These are phyloP conservation scores for Poa annua DNA, from an alignment of 176 grass and related monocot genomes.

Conservation along the genomic window DNA sequence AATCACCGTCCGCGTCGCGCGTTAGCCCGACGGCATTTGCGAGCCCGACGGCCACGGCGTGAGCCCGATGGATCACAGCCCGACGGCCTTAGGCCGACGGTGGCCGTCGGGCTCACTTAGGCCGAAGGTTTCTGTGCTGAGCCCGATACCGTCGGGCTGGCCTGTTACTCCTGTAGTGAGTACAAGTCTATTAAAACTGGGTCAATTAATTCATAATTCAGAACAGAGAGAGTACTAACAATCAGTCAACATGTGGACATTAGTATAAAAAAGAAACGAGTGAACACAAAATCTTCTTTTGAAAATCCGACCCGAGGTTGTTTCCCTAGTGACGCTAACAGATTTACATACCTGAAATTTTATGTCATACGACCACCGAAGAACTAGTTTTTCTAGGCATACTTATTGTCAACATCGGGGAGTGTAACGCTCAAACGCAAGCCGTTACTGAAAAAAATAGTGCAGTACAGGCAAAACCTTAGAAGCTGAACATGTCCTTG, in stretches of 20 bases:
- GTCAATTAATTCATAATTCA: too few species aligned
- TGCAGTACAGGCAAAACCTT: neutral
- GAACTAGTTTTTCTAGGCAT: neutral
- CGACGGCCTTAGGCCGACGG: too few species aligned
- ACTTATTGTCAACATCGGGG: neutral
- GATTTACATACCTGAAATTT: neutral
- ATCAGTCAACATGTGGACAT: neutral
- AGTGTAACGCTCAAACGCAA: neutral
- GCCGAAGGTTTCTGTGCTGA: too few species aligned
- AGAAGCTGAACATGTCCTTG: neutral
- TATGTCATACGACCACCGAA: neutral
- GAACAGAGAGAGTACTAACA: too few species aligned
- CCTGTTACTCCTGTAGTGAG: too few species aligned
- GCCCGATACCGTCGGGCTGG: too few species aligned
- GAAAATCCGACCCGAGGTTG: neutral
- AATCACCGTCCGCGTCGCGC: too few species aligned
- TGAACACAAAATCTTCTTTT: neutral
- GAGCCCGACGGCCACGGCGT: too few species aligned
- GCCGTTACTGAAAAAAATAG: neutral
- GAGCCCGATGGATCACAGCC: too few species aligned
- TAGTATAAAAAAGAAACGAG: neutral
- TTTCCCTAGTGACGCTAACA: neutral
- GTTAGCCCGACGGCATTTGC: too few species aligned
- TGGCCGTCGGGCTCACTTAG: too few species aligned
- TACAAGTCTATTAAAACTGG: too few species aligned